A percentile compares a stretch with the other conserved stretches of the same genome.
Conservation (phyloP, 2,329 filamentous ascomycete species). For the Fusarium coicis region DNA sequence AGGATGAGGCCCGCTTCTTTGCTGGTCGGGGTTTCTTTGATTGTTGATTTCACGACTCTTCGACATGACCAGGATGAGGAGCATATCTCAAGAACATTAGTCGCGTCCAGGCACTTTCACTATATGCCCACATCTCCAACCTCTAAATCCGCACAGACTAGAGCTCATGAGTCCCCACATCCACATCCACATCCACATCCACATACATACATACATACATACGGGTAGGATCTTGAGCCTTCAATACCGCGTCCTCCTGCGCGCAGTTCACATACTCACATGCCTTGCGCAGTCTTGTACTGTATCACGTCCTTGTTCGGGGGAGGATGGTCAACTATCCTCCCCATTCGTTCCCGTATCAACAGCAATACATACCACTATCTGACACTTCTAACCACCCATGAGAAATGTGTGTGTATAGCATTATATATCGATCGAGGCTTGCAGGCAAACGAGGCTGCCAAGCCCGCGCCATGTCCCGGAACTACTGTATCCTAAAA, state of each 20-base stretch:
- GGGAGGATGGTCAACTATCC: conserved; percentile 20
- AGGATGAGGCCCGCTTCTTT: conserved; percentile 30
- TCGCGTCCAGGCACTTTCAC: conserved; percentile 21
- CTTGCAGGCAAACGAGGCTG: conserved; percentile 30
- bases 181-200: no score
- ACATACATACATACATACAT: neutral
- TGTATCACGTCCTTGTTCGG: conserved; percentile 12
- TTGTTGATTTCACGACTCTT: conserved; percentile 25
- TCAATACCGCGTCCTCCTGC: conserved; percentile 8
- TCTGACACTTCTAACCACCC: conserved; percentile 12
- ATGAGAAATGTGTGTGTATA: conserved; percentile 12
- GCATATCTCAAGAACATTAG: conserved; percentile 5
- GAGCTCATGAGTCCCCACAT: conserved; percentile 5
- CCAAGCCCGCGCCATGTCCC: conserved; percentile 30
- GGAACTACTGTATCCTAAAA: conserved; percentile 17
- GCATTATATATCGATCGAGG: conserved; percentile 33
- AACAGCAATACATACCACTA: conserved; percentile 1
- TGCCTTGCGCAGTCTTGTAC: conserved; percentile 18
- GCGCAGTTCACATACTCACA: conserved; percentile 39
- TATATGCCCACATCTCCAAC: conserved; percentile 28
- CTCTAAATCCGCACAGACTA: conserved; percentile 35
- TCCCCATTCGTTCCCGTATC: conserved; percentile 28
- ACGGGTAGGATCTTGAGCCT: neutral
- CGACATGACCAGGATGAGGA: conserved; percentile 28
- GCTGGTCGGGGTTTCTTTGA: conserved; percentile 14